Evolutionary conservation across 306 rosid species (phyloP), one percentile per base, ranked within the genome.

Genomic region (Fragaria ananassa): DNA sequence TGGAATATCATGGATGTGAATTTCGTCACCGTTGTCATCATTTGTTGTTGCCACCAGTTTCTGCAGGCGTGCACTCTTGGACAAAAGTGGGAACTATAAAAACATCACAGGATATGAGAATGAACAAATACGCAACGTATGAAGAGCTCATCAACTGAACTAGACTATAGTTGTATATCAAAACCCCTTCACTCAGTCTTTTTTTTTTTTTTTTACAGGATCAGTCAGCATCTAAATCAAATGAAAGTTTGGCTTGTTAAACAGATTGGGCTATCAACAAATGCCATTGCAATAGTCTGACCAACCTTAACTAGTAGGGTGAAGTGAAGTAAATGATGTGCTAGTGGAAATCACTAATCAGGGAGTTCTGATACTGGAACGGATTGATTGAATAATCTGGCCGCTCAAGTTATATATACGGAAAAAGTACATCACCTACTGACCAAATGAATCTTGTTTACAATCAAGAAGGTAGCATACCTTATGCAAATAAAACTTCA

Each of bases 401-500:
- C 34, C 13, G 64, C 47, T 47, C 1, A 11, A 1, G 42, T 29
- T 61, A 61, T 27, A 19, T 31, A 2, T 62, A 29, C 1, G 3
- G 68, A 62, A 35, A 18, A 11, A 71, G 64, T 34, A 57, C 6
- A 1, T 62, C 44, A 77, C 45, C 47, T 51, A 71, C 45, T 0
- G 18, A 60, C 23, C 31, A 71, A 47, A 83, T 58, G 27, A 15
- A 77, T 31, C 79, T n/a, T 41, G 79, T 60, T 72, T 49, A 74
- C 77, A 50, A 56, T 50, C 56, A 75, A 76, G 73, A 68, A 73
- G 79, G 76, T 71, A 75, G 66, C 79, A 81, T 87, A 93, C 98
- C 98, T 93, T 93, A n/a, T 91, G 98, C 63, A 93, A 87, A 85
- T 86, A 88, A 84, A 93, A 93, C 77, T 87, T 91, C 50, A 88